These are phyloP conservation scores for Gynandropsis gynandra DNA, from an alignment of 345 rosid species.

Conservation along the genomic window DNA sequence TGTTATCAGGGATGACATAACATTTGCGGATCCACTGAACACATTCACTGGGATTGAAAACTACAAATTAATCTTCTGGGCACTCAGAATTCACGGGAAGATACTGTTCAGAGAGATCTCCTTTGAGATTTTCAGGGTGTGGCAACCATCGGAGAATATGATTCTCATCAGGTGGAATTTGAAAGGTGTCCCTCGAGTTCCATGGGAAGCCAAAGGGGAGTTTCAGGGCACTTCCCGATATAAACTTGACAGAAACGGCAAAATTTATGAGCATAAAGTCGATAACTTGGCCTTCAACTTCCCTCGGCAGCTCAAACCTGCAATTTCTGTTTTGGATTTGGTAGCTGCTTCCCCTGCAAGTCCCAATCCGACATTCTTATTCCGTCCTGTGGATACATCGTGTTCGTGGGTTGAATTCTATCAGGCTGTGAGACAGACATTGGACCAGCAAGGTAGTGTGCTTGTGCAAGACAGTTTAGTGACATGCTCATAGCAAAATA, in stretches of 20 bases:
- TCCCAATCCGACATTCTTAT: conserved; percentile 77
- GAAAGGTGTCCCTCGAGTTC: conserved; percentile 83
- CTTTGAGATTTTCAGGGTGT: conserved; percentile 67
- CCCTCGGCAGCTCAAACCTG: conserved; percentile 67
- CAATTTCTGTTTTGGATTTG: conserved; percentile 78
- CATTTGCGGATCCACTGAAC: conserved; percentile 78
- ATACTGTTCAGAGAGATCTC: conserved; percentile 79
- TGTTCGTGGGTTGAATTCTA: conserved; percentile 77
- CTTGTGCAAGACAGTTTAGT: conserved; percentile 45
- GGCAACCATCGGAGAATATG: conserved; percentile 97
- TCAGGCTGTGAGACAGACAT: conserved; percentile 54
- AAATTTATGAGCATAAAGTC: conserved; percentile 85
- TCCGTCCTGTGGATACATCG: conserved; percentile 43
- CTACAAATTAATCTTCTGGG: conserved; percentile 90
- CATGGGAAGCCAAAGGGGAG: conserved; percentile 94
- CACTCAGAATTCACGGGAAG: conserved; percentile 81
- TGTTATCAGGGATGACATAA: conserved; percentile 71
- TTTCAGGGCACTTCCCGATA: conserved; percentile 89
- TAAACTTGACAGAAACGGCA: conserved; percentile 83
- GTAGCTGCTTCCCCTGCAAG: conserved; percentile 68
- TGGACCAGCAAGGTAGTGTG: conserved; percentile 39
- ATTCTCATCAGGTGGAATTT: conserved; percentile 88
- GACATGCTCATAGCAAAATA: conserved; percentile 55
- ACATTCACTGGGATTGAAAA: conserved; percentile 73
- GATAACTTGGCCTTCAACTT: conserved; percentile 91